Conservation (phyloP, 768 basidiomycete species). For the Macrolepiota fuliginosa region DNA sequence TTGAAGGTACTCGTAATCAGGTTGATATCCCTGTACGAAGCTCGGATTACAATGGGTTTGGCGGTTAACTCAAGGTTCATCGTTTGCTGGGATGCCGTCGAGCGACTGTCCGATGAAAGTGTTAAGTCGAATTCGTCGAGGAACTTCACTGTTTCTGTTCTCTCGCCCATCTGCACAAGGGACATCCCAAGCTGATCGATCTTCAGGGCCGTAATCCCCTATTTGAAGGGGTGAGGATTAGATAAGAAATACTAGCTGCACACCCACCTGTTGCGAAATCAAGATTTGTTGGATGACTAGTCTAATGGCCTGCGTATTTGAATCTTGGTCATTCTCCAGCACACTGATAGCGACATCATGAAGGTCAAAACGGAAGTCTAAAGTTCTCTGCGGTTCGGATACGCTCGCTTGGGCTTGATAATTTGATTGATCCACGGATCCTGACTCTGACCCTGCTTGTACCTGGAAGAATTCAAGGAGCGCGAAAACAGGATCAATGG, state of each 20-base stretch:
- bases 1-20: slow-evolving; percentile 86
- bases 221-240: slow-evolving; percentile 6
- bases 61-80: slow-evolving; percentile 80
- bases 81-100: slow-evolving; percentile 64
- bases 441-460: slow-evolving; percentile 16
- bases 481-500: slow-evolving; percentile 87
- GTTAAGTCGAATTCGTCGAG: slow-evolving; percentile 91
- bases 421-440: not conserved
- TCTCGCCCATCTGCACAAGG: slow-evolving; percentile 80
- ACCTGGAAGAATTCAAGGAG: slow-evolving; percentile 83
- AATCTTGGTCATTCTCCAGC: slow-evolving; percentile 78
- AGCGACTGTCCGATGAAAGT: slow-evolving; percentile 83
- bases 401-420: not conserved
- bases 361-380: slow-evolving; percentile 81
- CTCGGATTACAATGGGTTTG: slow-evolving; percentile 86
- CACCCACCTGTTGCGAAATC: slow-evolving; percentile 84
- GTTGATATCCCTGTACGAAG: slow-evolving; percentile 93
- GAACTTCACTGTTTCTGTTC: slow-evolving; percentile 83
- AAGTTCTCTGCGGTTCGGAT: slow-evolving; percentile 10
- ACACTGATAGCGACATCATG: slow-evolving; percentile 88
- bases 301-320: slow-evolving; percentile 82
- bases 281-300: slow-evolving; percentile 80
- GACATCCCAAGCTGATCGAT: slow-evolving; percentile 91
- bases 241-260: not conserved
- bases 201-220: slow-evolving; percentile 82